A percentile compares a stretch with the other conserved stretches of the same genome.
phyloP scores from a whole-genome alignment of 495 filamentous ascomycete genomes.

The Jackrogersella minutella region DNA sequence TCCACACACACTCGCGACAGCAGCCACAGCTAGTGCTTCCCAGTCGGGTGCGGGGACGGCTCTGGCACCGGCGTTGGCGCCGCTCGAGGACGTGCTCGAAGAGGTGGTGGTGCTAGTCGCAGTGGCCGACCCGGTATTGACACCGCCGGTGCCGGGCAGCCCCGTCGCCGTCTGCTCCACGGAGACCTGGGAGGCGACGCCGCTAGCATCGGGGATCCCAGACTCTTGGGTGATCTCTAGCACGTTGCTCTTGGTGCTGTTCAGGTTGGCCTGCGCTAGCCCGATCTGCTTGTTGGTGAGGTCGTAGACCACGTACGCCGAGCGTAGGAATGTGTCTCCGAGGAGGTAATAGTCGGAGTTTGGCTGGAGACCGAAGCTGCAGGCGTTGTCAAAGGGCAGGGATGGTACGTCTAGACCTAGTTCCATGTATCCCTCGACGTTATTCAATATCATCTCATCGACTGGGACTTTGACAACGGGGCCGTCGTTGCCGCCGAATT shows the following conservation, averaged over 20 bases:
- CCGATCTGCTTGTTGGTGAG: slow-evolving; percentile 83
- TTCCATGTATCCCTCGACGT: slow-evolving; percentile 43
- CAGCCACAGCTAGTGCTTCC: slow-evolving; percentile 33
- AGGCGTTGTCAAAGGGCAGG: slow-evolving; percentile 46
- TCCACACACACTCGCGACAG: slow-evolving; percentile 34
- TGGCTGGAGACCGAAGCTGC: slow-evolving; percentile 54
- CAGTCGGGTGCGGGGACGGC: slow-evolving; percentile 26
- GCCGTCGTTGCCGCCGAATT: slow-evolving; percentile 56
- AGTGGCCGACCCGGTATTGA: background rate
- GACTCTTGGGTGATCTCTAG: slow-evolving; percentile 52
- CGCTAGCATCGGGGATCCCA: slow-evolving; percentile 51
- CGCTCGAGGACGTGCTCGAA: slow-evolving; percentile 3
- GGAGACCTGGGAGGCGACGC: slow-evolving; percentile 44
- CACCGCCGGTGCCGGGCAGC: slow-evolving; percentile 10
- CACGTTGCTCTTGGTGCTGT: slow-evolving; percentile 64
- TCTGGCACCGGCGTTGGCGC: slow-evolving; percentile 15
- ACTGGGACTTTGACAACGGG: slow-evolving; percentile 73
- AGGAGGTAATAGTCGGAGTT: slow-evolving; percentile 49
- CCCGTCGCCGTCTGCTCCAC: slow-evolving; percentile 27
- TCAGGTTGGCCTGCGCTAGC: slow-evolving; percentile 86
- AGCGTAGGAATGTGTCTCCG: slow-evolving; percentile 92
- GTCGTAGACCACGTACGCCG: slow-evolving; percentile 94
- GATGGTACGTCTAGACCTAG: slow-evolving; percentile 30
- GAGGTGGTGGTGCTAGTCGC: background rate
- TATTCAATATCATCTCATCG: slow-evolving; percentile 76